phyloP scores from a whole-genome alignment of 2,329 filamentous ascomycete genomes.

The Fusarium foetens region DNA sequence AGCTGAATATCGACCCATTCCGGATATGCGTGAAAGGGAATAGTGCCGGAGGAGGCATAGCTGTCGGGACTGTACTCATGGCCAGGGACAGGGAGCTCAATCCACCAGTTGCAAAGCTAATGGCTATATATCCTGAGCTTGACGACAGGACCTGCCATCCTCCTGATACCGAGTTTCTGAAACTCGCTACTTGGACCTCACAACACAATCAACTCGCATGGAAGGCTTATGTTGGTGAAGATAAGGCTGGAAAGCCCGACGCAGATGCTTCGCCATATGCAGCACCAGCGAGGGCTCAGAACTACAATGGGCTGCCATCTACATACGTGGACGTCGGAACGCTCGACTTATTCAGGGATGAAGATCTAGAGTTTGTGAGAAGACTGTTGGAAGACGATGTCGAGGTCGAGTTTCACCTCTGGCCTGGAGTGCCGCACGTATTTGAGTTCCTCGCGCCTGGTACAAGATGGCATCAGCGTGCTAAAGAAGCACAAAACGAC shows the following conservation, averaged over 20 bases:
- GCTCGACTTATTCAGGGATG: slow-evolving; percentile 36
- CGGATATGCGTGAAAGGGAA: slow-evolving; percentile 32
- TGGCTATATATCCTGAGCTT: slow-evolving; percentile 34
- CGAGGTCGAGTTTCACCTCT: slow-evolving; percentile 40
- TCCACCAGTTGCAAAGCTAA: slow-evolving; percentile 28
- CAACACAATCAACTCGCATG: slow-evolving; percentile 20
- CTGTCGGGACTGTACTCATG: slow-evolving; percentile 19
- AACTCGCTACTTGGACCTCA: slow-evolving; percentile 18
- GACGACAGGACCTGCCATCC: slow-evolving; percentile 26
- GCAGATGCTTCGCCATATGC: slow-evolving; percentile 32
- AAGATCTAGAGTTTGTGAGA: slow-evolving; percentile 31
- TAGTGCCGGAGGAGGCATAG: slow-evolving; percentile 34
- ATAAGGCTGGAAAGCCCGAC: slow-evolving; percentile 22
- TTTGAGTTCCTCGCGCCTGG: slow-evolving; percentile 31
- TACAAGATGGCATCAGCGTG: slow-evolving; percentile 27
- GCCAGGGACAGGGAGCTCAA: slow-evolving; percentile 27
- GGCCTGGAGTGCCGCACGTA: slow-evolving; percentile 36
- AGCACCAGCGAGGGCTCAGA: slow-evolving; percentile 28
- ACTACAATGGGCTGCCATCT: slow-evolving; percentile 19
- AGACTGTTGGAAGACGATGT: slow-evolving; percentile 33
- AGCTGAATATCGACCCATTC: slow-evolving; percentile 29
- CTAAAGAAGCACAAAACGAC: slow-evolving; percentile 17
- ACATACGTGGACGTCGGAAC: slow-evolving; percentile 35
- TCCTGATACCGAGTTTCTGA: slow-evolving; percentile 11
- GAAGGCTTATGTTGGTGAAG: slow-evolving; percentile 37